These are phyloP conservation scores for Xylaria sp. DNA, from an alignment of 2,329 filamentous ascomycete genomes.

Conservation along the genomic window DNA sequence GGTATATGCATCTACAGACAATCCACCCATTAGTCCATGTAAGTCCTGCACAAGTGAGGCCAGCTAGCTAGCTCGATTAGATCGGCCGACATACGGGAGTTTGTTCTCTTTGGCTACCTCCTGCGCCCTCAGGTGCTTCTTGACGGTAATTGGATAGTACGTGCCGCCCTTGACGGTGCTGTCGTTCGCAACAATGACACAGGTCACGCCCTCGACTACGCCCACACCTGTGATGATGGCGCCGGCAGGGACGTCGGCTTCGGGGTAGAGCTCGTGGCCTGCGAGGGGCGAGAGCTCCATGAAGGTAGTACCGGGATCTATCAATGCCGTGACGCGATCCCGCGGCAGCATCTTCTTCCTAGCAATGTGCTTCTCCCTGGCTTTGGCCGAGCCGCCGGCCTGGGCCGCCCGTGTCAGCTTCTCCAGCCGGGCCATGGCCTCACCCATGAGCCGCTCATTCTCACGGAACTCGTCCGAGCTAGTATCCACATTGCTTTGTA, in stretches of 20 bases:
- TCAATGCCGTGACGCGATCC: conserved; percentile 85
- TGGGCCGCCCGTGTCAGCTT: conserved; percentile 77
- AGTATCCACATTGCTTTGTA: conserved; percentile 81
- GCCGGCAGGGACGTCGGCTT: conserved; percentile 87
- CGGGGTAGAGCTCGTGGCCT: conserved; percentile 85
- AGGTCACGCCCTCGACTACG: conserved; percentile 88
- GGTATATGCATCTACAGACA: conserved; percentile 79
- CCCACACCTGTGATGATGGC: conserved; percentile 95
- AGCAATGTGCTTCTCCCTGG: conserved; percentile 85
- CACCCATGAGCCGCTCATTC: conserved; percentile 81
- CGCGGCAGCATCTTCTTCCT: conserved; percentile 94
- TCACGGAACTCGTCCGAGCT: conserved; percentile 82
- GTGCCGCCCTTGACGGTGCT: conserved; percentile 97
- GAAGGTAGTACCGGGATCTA: conserved; percentile 91
- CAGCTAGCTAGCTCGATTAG: neutral
- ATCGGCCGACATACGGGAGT: conserved; percentile 63
- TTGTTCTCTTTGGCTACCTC: conserved; percentile 90
- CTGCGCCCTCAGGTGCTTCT: conserved; percentile 95
- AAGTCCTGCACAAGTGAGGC: neutral
- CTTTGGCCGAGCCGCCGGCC: conserved; percentile 82
- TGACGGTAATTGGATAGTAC: conserved; percentile 96
- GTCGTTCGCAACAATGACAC: conserved; percentile 94
- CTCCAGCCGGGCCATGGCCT: conserved; percentile 75
- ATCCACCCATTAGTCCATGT: conserved; percentile 28
- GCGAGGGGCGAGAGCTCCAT: conserved; percentile 94